These are phyloP conservation scores for Arabidopsis thaliana DNA, from an alignment of 345 rosid species.

Conservation along the genomic window DNA sequence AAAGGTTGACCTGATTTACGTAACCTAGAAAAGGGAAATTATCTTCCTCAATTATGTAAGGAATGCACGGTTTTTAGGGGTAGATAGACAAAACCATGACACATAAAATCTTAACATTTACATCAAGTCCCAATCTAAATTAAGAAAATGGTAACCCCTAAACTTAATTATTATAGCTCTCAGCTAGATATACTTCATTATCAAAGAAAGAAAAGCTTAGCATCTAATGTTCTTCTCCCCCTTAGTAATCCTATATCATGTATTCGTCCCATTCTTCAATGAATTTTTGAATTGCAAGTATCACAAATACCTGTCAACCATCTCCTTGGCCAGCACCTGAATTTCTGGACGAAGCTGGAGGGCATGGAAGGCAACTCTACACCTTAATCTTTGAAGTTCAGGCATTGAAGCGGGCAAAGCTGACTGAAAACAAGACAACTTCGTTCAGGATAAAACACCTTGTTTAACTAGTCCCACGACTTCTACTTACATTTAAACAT, in stretches of 20 bases:
- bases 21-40: constrained; percentile 58
- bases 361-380: constrained; percentile 96
- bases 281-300: background rate
- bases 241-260: background rate
- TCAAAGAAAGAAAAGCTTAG: constrained; percentile 21
- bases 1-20: constrained; percentile 79
- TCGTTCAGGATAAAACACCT: constrained; percentile 11
- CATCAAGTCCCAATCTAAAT: constrained; percentile 13
- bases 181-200: constrained; percentile 18
- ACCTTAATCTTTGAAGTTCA: constrained; percentile 94
- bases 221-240: constrained; percentile 4
- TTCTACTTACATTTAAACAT: constrained; percentile 4
- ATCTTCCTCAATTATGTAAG: constrained; percentile 32
- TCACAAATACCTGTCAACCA: constrained; percentile 77
- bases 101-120: background rate
- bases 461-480: background rate
- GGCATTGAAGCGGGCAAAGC: constrained; percentile 79
- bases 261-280: background rate
- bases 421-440: constrained; percentile 58
- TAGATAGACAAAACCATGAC: constrained; percentile 2
- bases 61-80: background rate
- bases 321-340: constrained; percentile 72
- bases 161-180: constrained; percentile 1
- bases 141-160: constrained; percentile 7
- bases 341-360: constrained; percentile 90